These are phyloP conservation scores for Nyctanthes arbortristis DNA, from an alignment of 257 asterid genomes.

Conservation along the genomic window DNA sequence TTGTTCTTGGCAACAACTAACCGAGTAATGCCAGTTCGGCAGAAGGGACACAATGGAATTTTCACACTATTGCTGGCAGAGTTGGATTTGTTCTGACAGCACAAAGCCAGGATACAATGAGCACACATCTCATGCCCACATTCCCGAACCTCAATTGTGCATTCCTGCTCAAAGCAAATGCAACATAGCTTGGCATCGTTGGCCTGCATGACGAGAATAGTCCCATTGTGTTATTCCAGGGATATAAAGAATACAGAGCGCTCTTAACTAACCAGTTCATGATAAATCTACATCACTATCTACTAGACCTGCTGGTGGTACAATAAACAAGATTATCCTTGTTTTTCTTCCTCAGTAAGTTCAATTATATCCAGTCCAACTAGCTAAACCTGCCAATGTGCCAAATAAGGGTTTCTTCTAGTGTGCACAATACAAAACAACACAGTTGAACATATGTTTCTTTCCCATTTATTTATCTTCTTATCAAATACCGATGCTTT, in stretches of 20 bases:
- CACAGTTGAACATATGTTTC: not conserved
- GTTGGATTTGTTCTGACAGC: constrained; percentile 67
- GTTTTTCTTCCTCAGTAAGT: not conserved
- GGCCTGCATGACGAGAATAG: constrained; percentile 41
- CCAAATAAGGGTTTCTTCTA: not conserved
- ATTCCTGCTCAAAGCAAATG: constrained; percentile 76
- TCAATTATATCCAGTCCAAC: not conserved
- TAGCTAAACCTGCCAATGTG: not conserved
- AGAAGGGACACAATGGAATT: constrained; percentile 75
- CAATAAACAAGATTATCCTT: not conserved
- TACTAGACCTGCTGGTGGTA: not conserved
- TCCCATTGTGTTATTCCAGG: not conserved
- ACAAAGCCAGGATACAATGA: constrained; percentile 64
- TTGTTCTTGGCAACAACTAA: constrained; percentile 54
- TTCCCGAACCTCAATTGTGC: constrained; percentile 67
- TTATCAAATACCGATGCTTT: no score
- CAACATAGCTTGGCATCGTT: constrained; percentile 60
- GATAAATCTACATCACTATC: not conserved
- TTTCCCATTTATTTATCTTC: not conserved
- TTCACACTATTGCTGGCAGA: constrained; percentile 36
- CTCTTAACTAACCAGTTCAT: not conserved
- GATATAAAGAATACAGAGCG: not conserved
- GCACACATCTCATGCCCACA: constrained; percentile 95
- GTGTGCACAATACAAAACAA: not conserved
- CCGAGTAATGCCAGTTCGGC: constrained; percentile 61